These are phyloP conservation scores for Coelastrella sp. DNA, from an alignment of 139 green algal species.

Conservation along the genomic window DNA sequence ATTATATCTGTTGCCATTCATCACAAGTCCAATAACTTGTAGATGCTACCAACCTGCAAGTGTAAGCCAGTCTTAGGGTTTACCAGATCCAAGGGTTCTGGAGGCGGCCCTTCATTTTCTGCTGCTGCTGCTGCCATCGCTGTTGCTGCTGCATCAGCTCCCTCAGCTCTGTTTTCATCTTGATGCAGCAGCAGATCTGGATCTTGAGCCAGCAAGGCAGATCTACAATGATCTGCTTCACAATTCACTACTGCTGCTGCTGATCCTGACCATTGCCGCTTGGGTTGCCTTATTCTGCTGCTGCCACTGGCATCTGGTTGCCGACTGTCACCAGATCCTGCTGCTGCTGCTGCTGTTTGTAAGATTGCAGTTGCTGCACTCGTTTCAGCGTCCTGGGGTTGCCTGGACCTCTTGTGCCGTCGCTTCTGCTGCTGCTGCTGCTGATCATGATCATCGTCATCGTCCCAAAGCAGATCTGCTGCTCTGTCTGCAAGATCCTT, in stretches of 20 bases:
- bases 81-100: neutral
- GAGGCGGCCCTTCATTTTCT: neutral
- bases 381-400: neutral
- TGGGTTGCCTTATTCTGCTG: neutral
- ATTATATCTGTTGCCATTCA: no score
- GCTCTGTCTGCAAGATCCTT: slow-evolving; percentile 30
- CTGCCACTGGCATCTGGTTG: neutral
- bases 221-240: neutral
- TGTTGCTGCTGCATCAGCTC: neutral
- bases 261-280: neutral
- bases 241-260: neutral
- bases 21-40: no score
- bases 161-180: neutral
- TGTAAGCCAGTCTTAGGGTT: neutral
- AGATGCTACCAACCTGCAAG: slow-evolving; percentile 1
- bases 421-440: slow-evolving; percentile 40
- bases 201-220: neutral
- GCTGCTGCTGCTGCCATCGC: neutral
- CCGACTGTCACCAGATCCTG: neutral
- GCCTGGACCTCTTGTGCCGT: neutral
- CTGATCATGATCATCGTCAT: neutral
- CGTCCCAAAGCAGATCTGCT: slow-evolving; percentile 20
- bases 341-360: slow-evolving; percentile 7
- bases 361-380: neutral
- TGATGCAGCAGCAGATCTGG: neutral